Evolutionary conservation across 345 rosid genomes (phyloP), one percentile per base, ranked within the genome.

Genomic region (Lepidium africanum): DNA sequence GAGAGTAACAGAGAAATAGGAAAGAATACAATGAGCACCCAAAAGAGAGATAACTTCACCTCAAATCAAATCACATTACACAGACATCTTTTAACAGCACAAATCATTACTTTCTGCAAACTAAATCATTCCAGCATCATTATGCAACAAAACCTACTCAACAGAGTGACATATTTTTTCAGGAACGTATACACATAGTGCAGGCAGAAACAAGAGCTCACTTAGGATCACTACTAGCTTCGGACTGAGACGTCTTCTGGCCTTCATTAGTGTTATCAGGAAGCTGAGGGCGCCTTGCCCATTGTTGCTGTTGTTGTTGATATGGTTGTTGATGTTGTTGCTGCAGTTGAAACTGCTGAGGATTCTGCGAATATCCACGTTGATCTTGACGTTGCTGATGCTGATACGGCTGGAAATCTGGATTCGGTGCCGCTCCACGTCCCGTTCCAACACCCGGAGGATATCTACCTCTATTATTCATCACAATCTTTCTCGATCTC

Each of bases 221-320:
- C 99, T 93, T 86, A 10, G 97, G 75, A 76, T 91, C 93, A 84
- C 80, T 85, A 48, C 71, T 76, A 30, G 96, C 87, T 82, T 87
- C 99, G 1, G 96, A 67, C 76, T 87, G 96, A 52, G 88, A 82
- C 16, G 88, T 85, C 85, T 83, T 86, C 80, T 95, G 91, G 41
- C 86, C 88, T 81, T 88, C 99, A 36, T 78, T 92, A 6, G 79
- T 70, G 57, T 66, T 75, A 42, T 67, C 83, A 13, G 78, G 67
- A 65, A 86, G 55, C 81, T 82, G 85, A 65, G 62, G 56, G 66
- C 90, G 81, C 71, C 95, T 82, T 49, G 85, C 67, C 97, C 92
- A 86, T 71, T 86, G 87, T 0, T 80, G 82, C 0, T 80, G 86
- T 0, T 84, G 23, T n/a, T n/a, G n/a, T n/a, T n/a, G n/a, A n/a